phyloP scores from a whole-genome alignment of 352 stramenopile species.

The Phytophthora ramorum region DNA sequence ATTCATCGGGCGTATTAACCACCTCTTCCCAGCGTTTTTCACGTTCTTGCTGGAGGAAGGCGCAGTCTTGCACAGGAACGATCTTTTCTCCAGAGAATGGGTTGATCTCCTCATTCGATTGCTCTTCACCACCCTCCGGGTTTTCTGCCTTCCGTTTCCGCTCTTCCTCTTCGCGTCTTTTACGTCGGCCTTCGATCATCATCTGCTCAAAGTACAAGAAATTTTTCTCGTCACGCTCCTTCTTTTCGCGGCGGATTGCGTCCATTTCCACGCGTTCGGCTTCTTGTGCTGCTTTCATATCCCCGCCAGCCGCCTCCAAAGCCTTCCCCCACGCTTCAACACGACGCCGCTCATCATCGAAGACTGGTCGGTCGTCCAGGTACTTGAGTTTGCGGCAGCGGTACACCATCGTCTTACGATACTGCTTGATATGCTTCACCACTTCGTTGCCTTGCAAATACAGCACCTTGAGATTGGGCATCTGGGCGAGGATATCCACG shows the following conservation, averaged over 20 bases:
- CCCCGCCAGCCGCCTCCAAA: conserved; percentile 63
- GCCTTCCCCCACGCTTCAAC: conserved; percentile 81
- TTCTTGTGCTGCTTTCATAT: conserved; percentile 85
- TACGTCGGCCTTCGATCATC: conserved; percentile 75
- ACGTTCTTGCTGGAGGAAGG: conserved; percentile 63
- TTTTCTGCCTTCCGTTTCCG: conserved; percentile 26
- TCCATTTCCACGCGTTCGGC: conserved; percentile 89
- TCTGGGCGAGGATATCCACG: conserved; percentile 69
- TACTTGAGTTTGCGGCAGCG: conserved; percentile 83
- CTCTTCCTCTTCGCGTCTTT: conserved; percentile 62
- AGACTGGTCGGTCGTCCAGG: conserved; percentile 85
- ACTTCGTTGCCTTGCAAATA: conserved; percentile 88
- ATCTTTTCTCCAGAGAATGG: conserved; percentile 81
- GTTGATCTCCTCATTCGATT: conserved; percentile 53
- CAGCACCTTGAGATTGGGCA: conserved; percentile 85
- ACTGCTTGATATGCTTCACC: conserved; percentile 90
- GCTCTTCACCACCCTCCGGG: conserved; percentile 16
- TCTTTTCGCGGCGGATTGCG: conserved; percentile 87
- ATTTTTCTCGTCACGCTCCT: conserved; percentile 84
- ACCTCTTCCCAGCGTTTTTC: conserved; percentile 73
- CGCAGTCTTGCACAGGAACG: conserved; percentile 63
- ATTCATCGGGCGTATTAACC: conserved; percentile 47
- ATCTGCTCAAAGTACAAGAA: conserved; percentile 90
- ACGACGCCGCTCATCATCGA: conserved; percentile 85
- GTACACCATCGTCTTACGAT: conserved; percentile 83